A percentile compares a stretch with the other conserved stretches of the same genome.
Evolutionary conservation across 345 rosid species (phyloP).

Genomic region (Excoecaria agallocha): DNA sequence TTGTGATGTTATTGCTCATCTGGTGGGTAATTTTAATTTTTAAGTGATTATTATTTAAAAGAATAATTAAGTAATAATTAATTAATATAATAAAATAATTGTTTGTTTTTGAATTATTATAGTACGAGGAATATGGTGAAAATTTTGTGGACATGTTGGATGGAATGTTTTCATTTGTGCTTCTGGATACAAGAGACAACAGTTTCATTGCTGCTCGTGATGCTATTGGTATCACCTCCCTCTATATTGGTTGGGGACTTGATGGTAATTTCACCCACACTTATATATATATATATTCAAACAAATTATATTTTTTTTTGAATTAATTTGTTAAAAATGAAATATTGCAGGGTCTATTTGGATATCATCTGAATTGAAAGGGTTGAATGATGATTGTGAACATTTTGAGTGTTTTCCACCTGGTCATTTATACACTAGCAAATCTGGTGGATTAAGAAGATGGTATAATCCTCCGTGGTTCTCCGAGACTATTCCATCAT

Average conservation of each 20-base stretch:
- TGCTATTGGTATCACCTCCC: constrained; percentile 91
- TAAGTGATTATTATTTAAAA: too few species aligned
- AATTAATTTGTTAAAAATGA: not conserved
- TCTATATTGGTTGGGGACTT: constrained; percentile 91
- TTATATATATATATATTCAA: too few species aligned
- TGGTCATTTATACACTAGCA: constrained; percentile 91
- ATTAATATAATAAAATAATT: too few species aligned
- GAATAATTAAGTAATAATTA: too few species aligned
- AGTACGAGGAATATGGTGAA: constrained; percentile 94
- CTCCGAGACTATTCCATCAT: constrained; percentile 61
- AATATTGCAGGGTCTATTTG: constrained; percentile 61
- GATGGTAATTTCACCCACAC: constrained; percentile 47
- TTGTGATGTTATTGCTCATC: constrained; percentile 89
- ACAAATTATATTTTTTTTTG: too few species aligned
- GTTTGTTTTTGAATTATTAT: constrained; percentile 39
- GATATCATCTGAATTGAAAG: constrained; percentile 87
- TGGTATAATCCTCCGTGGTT: constrained; percentile 96
- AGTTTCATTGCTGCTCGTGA: constrained; percentile 90
- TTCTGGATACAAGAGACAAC: constrained; percentile 73
- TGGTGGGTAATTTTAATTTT: constrained; percentile 42
- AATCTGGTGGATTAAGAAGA: constrained; percentile 55
- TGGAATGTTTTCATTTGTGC: constrained; percentile 90
- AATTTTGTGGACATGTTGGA: constrained; percentile 83
- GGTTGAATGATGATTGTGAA: constrained; percentile 83
- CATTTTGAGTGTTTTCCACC: constrained; percentile 88